phyloP scores from a whole-genome alignment of 2,329 filamentous ascomycete genomes.

The Botrytis squamosa region DNA sequence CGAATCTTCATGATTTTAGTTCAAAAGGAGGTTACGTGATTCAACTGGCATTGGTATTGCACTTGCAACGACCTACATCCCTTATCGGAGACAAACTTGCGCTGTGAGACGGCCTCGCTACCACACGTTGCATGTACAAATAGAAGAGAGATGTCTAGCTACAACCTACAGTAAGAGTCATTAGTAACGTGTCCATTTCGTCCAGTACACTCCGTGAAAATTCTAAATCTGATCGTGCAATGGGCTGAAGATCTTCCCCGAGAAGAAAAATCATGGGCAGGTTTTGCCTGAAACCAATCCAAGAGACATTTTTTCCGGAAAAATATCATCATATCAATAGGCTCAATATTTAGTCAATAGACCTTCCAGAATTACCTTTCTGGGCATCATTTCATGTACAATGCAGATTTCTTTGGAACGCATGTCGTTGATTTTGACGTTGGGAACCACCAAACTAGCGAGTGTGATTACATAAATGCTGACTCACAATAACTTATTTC shows the following conservation, averaged over 20 bases:
- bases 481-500: background rate
- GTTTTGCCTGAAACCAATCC: background rate
- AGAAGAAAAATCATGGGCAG: background rate
- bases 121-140: background rate
- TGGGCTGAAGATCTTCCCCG: too few relatives aligned
- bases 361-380: background rate
- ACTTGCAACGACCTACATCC: background rate
- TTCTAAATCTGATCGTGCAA: background rate
- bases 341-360: background rate
- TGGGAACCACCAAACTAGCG: background rate
- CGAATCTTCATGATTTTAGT: background rate
- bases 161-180: background rate
- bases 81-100: background rate
- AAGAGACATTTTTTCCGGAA: background rate
- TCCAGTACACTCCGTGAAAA: background rate
- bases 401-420: background rate
- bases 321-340: background rate
- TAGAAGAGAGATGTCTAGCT: fast-evolving
- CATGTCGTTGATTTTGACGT: constrained; percentile 5
- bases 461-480: constrained; percentile 9
- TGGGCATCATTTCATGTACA: background rate
- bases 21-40: background rate
- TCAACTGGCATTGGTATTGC: background rate
- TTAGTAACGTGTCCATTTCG: background rate
- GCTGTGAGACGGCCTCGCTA: background rate